Evolutionary conservation across 768 basidiomycete genomes (phyloP).

Genomic region (Pholiota conissans): DNA sequence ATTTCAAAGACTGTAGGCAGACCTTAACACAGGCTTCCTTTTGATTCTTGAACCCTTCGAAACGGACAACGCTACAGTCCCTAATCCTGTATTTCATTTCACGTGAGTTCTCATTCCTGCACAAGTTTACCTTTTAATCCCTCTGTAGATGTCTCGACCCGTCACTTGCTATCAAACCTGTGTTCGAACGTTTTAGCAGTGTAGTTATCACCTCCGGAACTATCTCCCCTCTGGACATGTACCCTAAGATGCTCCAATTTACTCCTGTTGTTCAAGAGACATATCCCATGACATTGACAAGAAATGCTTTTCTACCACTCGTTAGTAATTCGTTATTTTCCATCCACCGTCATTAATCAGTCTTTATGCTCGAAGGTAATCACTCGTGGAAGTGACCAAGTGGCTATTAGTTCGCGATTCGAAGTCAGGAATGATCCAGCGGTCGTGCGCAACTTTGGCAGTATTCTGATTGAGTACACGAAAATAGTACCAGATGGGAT

Average conservation of each 20-base stretch:
- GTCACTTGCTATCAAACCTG: conserved; percentile 94
- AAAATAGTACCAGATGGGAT: conserved; percentile 98
- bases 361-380: conserved; percentile 64
- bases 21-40: conserved; percentile 83
- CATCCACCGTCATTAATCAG: conserved; percentile 7
- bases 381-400: conserved; percentile 97
- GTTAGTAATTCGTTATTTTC: conserved; percentile 43
- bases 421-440: conserved; percentile 99
- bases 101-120: conserved; percentile 48
- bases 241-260: conserved; percentile 99
- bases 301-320: conserved; percentile 94
- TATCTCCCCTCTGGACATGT: conserved; percentile 98
- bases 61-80: conserved; percentile 97
- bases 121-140: conserved; percentile 10
- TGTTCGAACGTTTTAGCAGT: conserved; percentile 96
- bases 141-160: conserved; percentile 88
- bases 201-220: conserved; percentile 99
- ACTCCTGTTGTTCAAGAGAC: conserved; percentile 96
- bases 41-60: conserved; percentile 98
- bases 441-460: conserved; percentile 98
- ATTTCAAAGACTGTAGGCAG: conserved; percentile 3
- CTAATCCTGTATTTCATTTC: conserved; percentile 98
- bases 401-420: conserved; percentile 96
- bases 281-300: conserved; percentile 95
- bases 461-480: conserved; percentile 96